Conservation (phyloP, 129 eudicot species). For the Cynara cardunculus region DNA sequence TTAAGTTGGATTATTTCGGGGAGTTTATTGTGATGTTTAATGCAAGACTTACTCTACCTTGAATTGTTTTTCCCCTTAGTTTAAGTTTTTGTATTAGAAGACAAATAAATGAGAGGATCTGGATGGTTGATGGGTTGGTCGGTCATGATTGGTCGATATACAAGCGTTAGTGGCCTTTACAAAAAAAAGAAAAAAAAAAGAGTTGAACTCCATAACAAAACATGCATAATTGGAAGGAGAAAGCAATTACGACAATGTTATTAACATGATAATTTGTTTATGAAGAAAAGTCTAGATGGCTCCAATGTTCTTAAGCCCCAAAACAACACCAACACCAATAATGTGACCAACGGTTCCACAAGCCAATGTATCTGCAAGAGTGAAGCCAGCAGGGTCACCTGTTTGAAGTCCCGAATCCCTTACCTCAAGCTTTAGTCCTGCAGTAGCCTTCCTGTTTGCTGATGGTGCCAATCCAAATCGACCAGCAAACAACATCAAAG, state of each 20-base stretch:
- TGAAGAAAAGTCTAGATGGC: slow-evolving; percentile 43
- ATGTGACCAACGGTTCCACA: slow-evolving; percentile 95
- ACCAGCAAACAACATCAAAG: slow-evolving; percentile 92
- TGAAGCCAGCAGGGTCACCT: slow-evolving; percentile 98
- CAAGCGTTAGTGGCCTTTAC: neutral
- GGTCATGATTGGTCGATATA: neutral
- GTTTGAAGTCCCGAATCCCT: slow-evolving; percentile 96
- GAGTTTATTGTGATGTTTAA: neutral
- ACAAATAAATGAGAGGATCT: neutral
- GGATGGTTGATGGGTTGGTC: neutral
- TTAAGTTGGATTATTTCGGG: neutral
- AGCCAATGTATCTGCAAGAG: slow-evolving; percentile 92
- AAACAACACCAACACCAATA: slow-evolving; percentile 98
- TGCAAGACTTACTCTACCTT: neutral
- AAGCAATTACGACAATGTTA: slow-evolving; percentile 18
- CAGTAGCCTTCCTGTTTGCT: slow-evolving; percentile 95
- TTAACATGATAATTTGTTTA: slow-evolving; percentile 22
- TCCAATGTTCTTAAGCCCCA: slow-evolving; percentile 95
- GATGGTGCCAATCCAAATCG: slow-evolving; percentile 97
- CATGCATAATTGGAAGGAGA: neutral
- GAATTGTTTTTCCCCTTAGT: neutral
- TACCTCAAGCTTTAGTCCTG: slow-evolving; percentile 83
- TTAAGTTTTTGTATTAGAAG: neutral
- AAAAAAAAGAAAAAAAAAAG: neutral
- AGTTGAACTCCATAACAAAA: neutral